Evolutionary conservation across 1,284 basidiomycete genomes (phyloP).

Genomic region (Cerioporus squamosus): DNA sequence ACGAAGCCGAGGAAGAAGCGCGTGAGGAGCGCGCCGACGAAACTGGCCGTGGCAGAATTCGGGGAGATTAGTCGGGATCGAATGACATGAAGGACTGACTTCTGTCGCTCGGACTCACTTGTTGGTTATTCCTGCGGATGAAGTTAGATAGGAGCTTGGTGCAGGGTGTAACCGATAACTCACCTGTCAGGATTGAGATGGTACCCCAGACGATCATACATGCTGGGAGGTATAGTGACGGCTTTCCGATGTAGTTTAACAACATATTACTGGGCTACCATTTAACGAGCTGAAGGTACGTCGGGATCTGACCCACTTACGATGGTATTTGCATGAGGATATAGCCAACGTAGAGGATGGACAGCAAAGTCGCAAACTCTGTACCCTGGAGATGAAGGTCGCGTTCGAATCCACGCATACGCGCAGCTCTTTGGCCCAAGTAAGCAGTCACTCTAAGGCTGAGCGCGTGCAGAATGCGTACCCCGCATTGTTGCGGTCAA

Average conservation of each 20-base stretch:
- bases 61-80: conserved; percentile 8
- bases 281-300: not conserved
- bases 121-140: conserved; percentile 24
- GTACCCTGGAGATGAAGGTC: conserved; percentile 67
- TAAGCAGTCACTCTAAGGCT: not conserved
- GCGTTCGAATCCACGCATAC: conserved; percentile 69
- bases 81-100: not conserved
- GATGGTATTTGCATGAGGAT: conserved; percentile 82
- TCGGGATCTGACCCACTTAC: conserved; percentile 42
- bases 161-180: not conserved
- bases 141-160: not conserved
- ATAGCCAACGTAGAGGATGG: conserved; percentile 80
- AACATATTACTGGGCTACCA: conserved; percentile 63
- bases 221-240: conserved; percentile 72
- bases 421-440: conserved; percentile 54
- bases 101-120: conserved; percentile 19
- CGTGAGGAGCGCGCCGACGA: conserved; percentile 68
- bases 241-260: conserved; percentile 70
- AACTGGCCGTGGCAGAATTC: conserved; percentile 45
- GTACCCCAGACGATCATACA: conserved; percentile 71
- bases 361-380: conserved; percentile 73
- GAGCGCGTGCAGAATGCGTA: conserved; percentile 30
- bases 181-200: conserved; percentile 29
- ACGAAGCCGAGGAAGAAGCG: conserved; percentile 78
- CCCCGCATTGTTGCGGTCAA: conserved; percentile 73